phyloP scores from a whole-genome alignment of 495 filamentous ascomycete species.

The Mycothermus thermophilus region DNA sequence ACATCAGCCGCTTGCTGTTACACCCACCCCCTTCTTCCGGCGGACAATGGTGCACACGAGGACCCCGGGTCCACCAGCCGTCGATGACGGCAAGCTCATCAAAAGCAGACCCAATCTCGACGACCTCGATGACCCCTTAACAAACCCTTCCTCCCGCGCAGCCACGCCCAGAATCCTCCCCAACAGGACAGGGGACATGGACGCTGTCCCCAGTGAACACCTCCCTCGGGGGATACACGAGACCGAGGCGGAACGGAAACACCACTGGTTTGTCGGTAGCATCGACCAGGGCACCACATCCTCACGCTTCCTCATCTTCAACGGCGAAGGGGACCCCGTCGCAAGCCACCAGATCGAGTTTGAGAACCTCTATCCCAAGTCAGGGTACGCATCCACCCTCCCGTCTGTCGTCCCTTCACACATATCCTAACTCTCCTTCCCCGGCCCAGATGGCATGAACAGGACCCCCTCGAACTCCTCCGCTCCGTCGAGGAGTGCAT shows the following conservation, averaged over 20 bases:
- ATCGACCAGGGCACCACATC: constrained; percentile 94
- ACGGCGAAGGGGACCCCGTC: constrained; percentile 62
- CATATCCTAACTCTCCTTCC: too few relatives aligned
- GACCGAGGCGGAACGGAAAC: constrained; percentile 18
- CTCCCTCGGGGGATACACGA: constrained; percentile 17
- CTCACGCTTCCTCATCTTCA: constrained; percentile 85
- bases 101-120: constrained; percentile 2
- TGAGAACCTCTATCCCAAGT: constrained; percentile 71
- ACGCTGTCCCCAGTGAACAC: constrained; percentile 11
- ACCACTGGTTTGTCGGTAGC: constrained; percentile 36
- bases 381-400: constrained; percentile 52
- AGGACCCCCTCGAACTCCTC: constrained; percentile 72
- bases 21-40: too few relatives aligned
- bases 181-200: constrained; percentile 1
- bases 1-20: too few relatives aligned
- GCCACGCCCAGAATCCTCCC: constrained; percentile 1
- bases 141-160: constrained; percentile 6
- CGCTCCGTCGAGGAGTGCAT: constrained; percentile 73
- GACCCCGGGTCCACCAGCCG: background rate
- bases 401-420: too few relatives aligned
- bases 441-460: constrained; percentile 77
- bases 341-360: constrained; percentile 89
- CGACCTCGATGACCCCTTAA: constrained; percentile 7
- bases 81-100: constrained; percentile 1
- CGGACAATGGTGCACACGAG: constrained; percentile 7